Evolutionary conservation across 805 yeast genomes (phyloP).

Genomic region (Cyberlindnera veronae): DNA sequence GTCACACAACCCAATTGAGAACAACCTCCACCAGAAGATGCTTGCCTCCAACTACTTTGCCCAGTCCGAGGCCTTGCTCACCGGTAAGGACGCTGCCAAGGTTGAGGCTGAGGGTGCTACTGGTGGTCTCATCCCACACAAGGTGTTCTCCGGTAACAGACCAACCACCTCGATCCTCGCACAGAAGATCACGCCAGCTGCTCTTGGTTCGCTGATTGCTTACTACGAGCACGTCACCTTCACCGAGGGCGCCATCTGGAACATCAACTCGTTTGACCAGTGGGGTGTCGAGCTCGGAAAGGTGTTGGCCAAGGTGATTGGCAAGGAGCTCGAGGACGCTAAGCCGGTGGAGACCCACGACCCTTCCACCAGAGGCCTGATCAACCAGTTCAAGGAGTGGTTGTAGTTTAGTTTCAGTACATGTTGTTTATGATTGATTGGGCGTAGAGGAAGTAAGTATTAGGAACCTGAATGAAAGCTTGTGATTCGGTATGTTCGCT

Average conservation of each 20-base stretch:
- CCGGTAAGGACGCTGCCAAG: constrained; percentile 83
- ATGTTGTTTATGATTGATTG: not conserved
- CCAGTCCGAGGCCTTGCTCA: constrained; percentile 96
- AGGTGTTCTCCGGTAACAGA: constrained; percentile 96
- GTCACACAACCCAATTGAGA: constrained; percentile 95
- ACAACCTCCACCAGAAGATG: constrained; percentile 94
- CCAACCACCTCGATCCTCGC: constrained; percentile 97
- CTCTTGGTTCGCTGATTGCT: constrained; percentile 93
- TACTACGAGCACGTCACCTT: constrained; percentile 97
- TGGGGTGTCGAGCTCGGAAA: constrained; percentile 99
- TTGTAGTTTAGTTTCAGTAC: constrained; percentile 1
- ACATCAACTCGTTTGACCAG: constrained; percentile 98
- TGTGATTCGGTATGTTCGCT: too few relatives aligned
- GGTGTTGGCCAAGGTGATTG: constrained; percentile 93
- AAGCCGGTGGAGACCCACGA: constrained; percentile 68
- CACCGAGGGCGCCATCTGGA: constrained; percentile 99
- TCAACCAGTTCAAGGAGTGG: constrained; percentile 95
- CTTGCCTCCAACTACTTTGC: constrained; percentile 99
- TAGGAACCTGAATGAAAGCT: not conserved
- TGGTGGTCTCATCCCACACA: constrained; percentile 88
- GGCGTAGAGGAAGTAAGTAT: not conserved
- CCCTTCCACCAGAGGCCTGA: constrained; percentile 85
- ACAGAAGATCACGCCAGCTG: constrained; percentile 93
- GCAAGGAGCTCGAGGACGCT: constrained; percentile 74
- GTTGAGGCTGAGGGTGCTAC: constrained; percentile 88